Evolutionary conservation across 2,329 filamentous ascomycete genomes (phyloP).

Genomic region (Colletotrichum cereale): DNA sequence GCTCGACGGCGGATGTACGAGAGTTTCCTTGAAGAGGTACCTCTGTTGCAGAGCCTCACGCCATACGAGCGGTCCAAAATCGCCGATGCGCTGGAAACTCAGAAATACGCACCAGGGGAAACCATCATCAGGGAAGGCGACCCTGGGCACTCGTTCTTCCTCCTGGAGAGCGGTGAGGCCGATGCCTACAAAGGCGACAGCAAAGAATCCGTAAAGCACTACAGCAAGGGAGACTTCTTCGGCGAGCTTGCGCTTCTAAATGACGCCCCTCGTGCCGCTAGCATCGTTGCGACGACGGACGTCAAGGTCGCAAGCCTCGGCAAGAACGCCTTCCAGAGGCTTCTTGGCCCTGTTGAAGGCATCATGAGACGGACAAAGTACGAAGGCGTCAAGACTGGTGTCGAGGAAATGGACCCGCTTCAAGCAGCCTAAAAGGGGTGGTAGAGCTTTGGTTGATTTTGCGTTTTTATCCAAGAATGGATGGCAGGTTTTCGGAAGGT

Average conservation of each 20-base stretch:
- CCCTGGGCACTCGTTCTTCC: conserved; percentile 90
- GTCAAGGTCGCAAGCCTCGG: conserved; percentile 94
- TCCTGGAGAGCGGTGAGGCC: conserved; percentile 88
- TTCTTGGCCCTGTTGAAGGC: conserved; percentile 92
- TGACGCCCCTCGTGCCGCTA: conserved; percentile 92
- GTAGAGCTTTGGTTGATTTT: conserved; percentile 2
- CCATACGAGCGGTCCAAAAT: conserved; percentile 97
- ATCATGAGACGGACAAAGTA: conserved; percentile 88
- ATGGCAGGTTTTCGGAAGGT: conserved; percentile 30
- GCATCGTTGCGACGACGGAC: conserved; percentile 84
- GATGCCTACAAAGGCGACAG: conserved; percentile 85
- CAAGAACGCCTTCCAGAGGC: conserved; percentile 93
- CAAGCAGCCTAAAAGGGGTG: conserved; percentile 51
- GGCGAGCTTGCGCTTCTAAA: conserved; percentile 94
- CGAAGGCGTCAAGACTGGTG: conserved; percentile 69
- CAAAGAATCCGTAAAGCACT: conserved; percentile 79
- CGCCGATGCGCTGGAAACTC: conserved; percentile 92
- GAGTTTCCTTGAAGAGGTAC: conserved; percentile 94
- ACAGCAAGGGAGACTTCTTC: conserved; percentile 95
- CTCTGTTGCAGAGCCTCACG: conserved; percentile 84
- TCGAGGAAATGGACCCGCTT: conserved; percentile 77
- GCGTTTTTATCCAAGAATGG: conserved; percentile 34
- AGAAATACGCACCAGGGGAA: conserved; percentile 84
- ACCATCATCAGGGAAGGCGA: conserved; percentile 93
- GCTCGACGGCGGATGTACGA: conserved; percentile 97